Base-by-base conservation (phyloP, 306 rosid genomes). In the Corylus avellana region DNA sequence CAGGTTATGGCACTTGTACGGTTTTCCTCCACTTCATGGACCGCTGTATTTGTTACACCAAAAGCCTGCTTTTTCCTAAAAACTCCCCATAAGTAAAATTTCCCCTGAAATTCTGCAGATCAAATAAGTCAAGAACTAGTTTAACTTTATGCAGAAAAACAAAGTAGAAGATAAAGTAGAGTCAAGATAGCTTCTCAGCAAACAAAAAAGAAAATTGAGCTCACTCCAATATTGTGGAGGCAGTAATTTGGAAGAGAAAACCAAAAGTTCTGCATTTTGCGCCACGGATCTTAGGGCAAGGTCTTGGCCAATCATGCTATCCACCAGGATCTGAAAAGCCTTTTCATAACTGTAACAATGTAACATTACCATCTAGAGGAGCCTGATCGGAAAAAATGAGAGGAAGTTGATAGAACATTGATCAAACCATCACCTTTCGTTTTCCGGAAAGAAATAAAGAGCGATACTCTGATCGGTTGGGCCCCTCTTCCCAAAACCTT, bases 61-160 rank as follows among this genome's bases (percentile, higher is more conserved):
- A 77, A 77, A 80, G 77, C 27, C 82, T 83, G 81, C 83, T 74
- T 89, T 57, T 70, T 72, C 80, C 88, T 90, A 78, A 91, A 94
- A 50, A 86, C 93, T 2, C 98, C 98, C 97, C 97, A 94, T 76
- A 94, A 82, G 76, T 91, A 94, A 49, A 85, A 78, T 81, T 89
- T 94, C 1, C 78, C 16, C 58, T 82, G 89, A 85, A 91, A 86
- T 81, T 85, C 98, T 92, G 92, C 81, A 88, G 79, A 78, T 58
- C 79, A 27, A 80, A 29, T 56, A 55, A 67, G 42, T 64, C 48
- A 58, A 68, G 67, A 27, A 37, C 16, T 47, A 67, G 22, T 64
- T 44, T 58, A 44, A 32, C 67, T 56, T 62, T 27, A 37, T 22
- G 79, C 76, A 78, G 58, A 82, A 59, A 54, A 81, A 27, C 18